Evolutionary conservation across 768 basidiomycete genomes (phyloP), one percentile per base, ranked within the genome.

Genomic region (Termitomyces sp.): DNA sequence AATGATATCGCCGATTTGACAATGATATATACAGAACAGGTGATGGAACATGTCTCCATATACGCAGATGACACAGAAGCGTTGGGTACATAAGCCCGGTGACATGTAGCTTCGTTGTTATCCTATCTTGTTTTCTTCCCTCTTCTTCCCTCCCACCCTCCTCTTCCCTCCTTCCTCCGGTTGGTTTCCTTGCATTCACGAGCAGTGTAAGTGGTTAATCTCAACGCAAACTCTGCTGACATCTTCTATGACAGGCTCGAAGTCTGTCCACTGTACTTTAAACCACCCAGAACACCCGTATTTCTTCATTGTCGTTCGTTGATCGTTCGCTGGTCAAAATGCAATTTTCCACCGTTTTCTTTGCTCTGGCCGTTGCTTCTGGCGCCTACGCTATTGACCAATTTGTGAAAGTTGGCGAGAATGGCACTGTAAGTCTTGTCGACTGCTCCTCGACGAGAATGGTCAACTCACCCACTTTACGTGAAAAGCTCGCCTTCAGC

Each of bases 281-380:
- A 5, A n/a, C 8, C 42, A 53, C 44, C 2, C 18, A 27, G 5
- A 58, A 39, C 36, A 12, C 18, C 13, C 42, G 18, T 31, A 31
- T 46, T 36, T 46, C 47, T 58, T 37, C 57, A 31, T 61, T 63
- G 63, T 42, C 41, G 22, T 53, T 31, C 57, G 36, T 61, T 63
- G 64, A 47, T 47, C 41, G 29, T 58, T 55, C 55, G 24, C 63
- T 59, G 59, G 64, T 56, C 57, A 77, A 71, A 69, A 86, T 85
- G 83, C 82, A 71, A 67, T 80, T 79, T 72, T 75, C 78, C 59
- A 57, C 75, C 65, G 71, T 74, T 64, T 62, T 71, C 47, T 65
- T 72, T 72, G 74, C 76, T 64, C 70, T 81, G 62, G 64, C 74
- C 61, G 67, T 76, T 61, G 74, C 75, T 59, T 71, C 67, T 50